Evolutionary conservation across 495 filamentous ascomycete species (phyloP).

Genomic region (Hypoxylon intermedium): DNA sequence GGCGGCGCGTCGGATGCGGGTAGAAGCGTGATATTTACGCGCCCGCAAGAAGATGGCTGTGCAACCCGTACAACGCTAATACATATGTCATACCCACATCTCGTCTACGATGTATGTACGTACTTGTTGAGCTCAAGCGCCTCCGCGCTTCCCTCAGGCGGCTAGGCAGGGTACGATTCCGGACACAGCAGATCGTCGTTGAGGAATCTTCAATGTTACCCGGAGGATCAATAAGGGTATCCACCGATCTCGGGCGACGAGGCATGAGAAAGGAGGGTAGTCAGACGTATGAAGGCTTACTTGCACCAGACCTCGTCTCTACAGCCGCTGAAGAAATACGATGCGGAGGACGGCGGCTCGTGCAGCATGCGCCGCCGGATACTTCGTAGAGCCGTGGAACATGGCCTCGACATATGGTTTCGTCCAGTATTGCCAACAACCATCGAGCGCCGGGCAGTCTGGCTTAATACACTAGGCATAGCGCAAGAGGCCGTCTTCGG

Average conservation of each 20-base stretch:
- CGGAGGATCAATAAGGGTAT: slow-evolving; percentile 1
- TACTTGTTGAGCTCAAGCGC: slow-evolving; percentile 8
- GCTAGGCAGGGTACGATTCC: background rate
- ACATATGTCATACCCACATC: too few relatives aligned
- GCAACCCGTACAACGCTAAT: too few relatives aligned
- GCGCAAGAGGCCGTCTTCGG: slow-evolving; percentile 14
- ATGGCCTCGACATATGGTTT: slow-evolving; percentile 20
- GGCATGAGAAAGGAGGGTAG: slow-evolving; percentile 26
- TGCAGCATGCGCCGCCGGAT: slow-evolving; percentile 2
- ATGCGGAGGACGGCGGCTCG: background rate
- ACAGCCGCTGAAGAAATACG: slow-evolving; percentile 24
- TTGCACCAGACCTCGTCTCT: slow-evolving; percentile 8
- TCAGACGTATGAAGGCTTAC: slow-evolving; percentile 30
- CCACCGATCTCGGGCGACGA: background rate
- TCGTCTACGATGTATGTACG: background rate
- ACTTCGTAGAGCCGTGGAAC: slow-evolving; percentile 18
- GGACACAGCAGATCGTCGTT: too few relatives aligned
- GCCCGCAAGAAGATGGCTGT: too few relatives aligned
- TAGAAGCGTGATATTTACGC: too few relatives aligned
- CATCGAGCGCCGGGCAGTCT: too few relatives aligned
- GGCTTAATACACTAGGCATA: too few relatives aligned
- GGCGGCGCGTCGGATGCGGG: too few relatives aligned
- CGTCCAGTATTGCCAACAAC: background rate
- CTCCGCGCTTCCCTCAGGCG: slow-evolving; percentile 12
- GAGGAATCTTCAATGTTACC: too few relatives aligned